Evolutionary conservation across 495 filamentous ascomycete genomes (phyloP), one percentile per base, ranked within the genome.

Genomic region (Hypoxylon trugodes): DNA sequence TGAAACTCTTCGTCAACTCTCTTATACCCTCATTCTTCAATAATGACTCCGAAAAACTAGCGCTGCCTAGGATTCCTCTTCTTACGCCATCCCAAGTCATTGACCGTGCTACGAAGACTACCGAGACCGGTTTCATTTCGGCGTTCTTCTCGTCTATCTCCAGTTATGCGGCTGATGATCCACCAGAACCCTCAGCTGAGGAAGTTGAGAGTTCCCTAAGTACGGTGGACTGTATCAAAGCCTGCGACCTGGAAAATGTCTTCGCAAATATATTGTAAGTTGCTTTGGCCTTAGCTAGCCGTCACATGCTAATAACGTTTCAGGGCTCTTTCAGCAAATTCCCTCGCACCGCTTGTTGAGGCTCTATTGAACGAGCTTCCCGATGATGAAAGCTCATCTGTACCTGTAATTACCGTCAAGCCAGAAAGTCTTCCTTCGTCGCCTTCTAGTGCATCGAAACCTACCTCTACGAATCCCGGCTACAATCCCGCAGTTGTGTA

Each of bases 101-200:
- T 35, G 96, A 98, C 66, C 87, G 95, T 18, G 91, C 86, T 30
- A 82, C 89, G 36, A 90, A 90, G 55, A 78, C 85, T 26, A 86
- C 76, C 58, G 95, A 99, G 18, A 83, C 86, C 2, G 92, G 96
- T 5, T 81, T 99, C 16, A 89, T 99, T 69, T 96, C 92, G 3
- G 91, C 95, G 4, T 90, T 99, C 57, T 93, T 93, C 1, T 96
- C 91, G 4, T 98, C 97, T 63, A 90, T 99, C 16, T 96, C 93
- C n/a, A 97, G 93, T 72, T 97, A 98, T 77, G 95, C 96, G 21
- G 96, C 93, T 13, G 96, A 97, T 71, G 95, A 99, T 65, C 95
- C 95, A 7, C 95, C 95, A 4, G 96, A 98, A 76, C 95, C 95
- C 1, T 97, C 95, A 0, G 93, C 97, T 52, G 95, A 98, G 69